Base-by-base conservation (phyloP, 2,329 filamentous ascomycete species). In the Colletotrichum chlorophyti region DNA sequence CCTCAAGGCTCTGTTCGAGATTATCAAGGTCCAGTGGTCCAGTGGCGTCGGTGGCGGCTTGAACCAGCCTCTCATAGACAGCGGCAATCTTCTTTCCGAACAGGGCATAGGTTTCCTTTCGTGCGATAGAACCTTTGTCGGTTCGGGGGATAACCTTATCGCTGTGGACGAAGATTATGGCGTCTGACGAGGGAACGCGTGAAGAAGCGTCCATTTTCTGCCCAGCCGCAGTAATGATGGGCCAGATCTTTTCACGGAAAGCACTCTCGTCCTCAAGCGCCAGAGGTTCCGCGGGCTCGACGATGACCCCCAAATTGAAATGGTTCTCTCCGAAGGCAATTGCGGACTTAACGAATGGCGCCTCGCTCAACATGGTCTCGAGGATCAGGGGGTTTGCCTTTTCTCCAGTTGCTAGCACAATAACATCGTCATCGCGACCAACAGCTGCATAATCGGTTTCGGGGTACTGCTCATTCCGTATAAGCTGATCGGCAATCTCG, bases 371-470 rank as follows among this genome's bases (percentile, higher is more conserved):
- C 45, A 53, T 57, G 6, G 49, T 58, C 43, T 68, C 65, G 6
- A 68, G 54, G 14, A 65, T 63, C 19, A 58, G 55, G 4, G 65
- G 65, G 24, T 63, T 60, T 9, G 58, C 65, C 50, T 68, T 68
- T 34, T 68, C 66, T 12, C 65, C 66, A 5, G 64, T 68, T 3
- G 63, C 63, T 12, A 68, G 58, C 10, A 66, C 63, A 15, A 68
- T 66, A 6, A 68, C 57, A 42, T 68, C 66, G 51, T 76, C 75
- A 17, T 66, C 67, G 6, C 75, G 64, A 0, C 74, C 74, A 7
- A 73, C 53, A 26, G 50, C 50, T 19, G 53, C 31, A 11, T 27
- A 43, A 19, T 43, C 40, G n/a, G 40, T 27, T 19, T 43, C 40
- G 14, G 24, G 40, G 17, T 19, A 21, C 34, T 21, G 35, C 2